A percentile compares a stretch with the other conserved stretches of the same genome.
These are phyloP conservation scores for Viridothelium virens DNA, from an alignment of 495 filamentous ascomycete species.

Conservation along the genomic window DNA sequence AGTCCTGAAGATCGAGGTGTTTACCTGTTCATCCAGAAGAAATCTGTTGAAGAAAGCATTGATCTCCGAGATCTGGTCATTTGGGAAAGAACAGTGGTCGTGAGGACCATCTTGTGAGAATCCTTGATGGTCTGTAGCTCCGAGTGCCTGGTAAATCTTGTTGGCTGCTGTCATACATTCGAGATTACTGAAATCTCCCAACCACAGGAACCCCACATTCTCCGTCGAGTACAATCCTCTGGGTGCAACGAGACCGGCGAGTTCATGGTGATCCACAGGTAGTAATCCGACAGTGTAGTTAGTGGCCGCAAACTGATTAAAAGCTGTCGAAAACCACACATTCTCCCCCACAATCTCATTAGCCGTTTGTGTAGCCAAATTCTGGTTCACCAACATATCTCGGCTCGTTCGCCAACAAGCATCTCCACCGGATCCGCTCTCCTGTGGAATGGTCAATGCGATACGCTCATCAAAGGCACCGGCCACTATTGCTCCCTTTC, in stretches of 20 bases:
- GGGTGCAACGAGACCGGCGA: constrained; percentile 23
- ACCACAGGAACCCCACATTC: constrained; percentile 20
- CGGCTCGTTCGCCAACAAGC: constrained; percentile 43
- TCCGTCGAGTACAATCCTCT: constrained; percentile 18
- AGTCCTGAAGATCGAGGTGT: constrained; percentile 17
- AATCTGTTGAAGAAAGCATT: constrained; percentile 18
- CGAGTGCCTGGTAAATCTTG: constrained; percentile 19
- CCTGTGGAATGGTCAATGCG: constrained; percentile 43
- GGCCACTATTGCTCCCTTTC: constrained; percentile 45
- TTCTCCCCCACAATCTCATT: constrained; percentile 43
- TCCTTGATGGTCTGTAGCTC: constrained; percentile 14
- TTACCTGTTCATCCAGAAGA: constrained; percentile 14
- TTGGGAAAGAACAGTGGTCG: constrained; percentile 20
- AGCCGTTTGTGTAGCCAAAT: constrained; percentile 37
- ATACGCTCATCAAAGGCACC: constrained; percentile 43
- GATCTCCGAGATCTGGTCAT: constrained; percentile 19
- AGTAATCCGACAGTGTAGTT: constrained; percentile 26
- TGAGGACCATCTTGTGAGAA: constrained; percentile 22
- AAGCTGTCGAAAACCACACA: constrained; percentile 40
- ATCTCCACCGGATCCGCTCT: constrained; percentile 42
- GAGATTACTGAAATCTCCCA: constrained; percentile 19
- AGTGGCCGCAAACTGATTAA: constrained; percentile 27
- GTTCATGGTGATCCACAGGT: constrained; percentile 24
- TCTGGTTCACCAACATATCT: constrained; percentile 36
- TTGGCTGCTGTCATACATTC: constrained; percentile 22